Conservation (phyloP, 148 eudicot species). For the Camellia granthamiana region DNA sequence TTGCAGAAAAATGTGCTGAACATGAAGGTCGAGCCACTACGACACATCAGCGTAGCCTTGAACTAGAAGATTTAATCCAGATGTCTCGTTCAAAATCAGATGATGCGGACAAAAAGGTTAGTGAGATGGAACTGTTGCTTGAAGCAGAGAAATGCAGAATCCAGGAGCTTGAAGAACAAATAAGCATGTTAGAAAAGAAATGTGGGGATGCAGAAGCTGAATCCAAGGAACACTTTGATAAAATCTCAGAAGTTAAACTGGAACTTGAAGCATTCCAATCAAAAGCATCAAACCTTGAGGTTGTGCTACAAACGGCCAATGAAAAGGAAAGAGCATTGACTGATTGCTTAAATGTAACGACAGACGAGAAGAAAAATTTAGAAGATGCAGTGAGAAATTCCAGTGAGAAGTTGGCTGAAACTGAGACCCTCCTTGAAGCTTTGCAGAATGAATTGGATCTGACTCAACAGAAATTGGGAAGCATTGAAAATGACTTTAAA, state of each 20-base stretch:
- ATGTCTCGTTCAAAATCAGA: conserved; percentile 55
- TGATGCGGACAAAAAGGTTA: conserved; percentile 53
- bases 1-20: conserved; percentile 27
- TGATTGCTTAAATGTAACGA: conserved; percentile 35
- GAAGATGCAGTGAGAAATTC: conserved; percentile 45
- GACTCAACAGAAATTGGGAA: conserved; percentile 49
- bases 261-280: conserved; percentile 9
- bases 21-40: conserved; percentile 45
- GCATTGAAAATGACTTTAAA: conserved; percentile 57
- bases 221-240: conserved; percentile 37
- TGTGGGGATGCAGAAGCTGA: conserved; percentile 22
- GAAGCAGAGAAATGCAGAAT: conserved; percentile 57
- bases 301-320: conserved; percentile 38
- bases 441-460: conserved; percentile 44
- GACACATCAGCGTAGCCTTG: conserved; percentile 51
- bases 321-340: conserved; percentile 55
- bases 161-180: conserved; percentile 28
- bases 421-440: conserved; percentile 48
- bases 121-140: conserved; percentile 51
- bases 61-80: conserved; percentile 57
- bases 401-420: conserved; percentile 54
- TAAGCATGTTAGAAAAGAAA: too few species aligned
- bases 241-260: conserved; percentile 42
- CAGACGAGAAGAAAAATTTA: conserved; percentile 51
- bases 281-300: conserved; percentile 20